Percentiles rank a stretch among this genome's conserved stretches.
Evolutionary conservation across 2,329 filamentous ascomycete species (phyloP).

Genomic region (Volutella citrinella): DNA sequence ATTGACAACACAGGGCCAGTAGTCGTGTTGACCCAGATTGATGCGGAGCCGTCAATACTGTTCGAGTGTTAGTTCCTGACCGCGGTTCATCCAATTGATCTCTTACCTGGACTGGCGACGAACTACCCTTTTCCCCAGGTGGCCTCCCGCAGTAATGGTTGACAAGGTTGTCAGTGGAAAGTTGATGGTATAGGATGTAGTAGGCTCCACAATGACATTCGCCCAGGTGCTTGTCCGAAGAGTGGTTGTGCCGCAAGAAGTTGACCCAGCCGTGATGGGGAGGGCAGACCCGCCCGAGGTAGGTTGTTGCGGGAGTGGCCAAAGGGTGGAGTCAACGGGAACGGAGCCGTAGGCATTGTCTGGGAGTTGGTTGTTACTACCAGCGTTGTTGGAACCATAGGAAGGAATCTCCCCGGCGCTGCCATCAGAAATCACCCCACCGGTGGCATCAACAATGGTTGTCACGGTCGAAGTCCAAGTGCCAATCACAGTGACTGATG

Average conservation of each 20-base stretch:
- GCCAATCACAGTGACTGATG: conserved; percentile 20
- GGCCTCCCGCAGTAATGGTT: conserved; percentile 31
- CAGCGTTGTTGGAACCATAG: conserved; percentile 9
- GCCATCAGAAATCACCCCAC: conserved; percentile 15
- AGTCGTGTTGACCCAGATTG: conserved; percentile 31
- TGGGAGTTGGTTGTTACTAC: conserved; percentile 12
- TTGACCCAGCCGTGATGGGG: neutral
- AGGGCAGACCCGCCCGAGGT: conserved; percentile 12
- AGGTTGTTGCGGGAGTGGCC: conserved; percentile 19
- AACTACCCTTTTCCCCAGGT: conserved; percentile 24
- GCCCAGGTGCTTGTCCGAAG: conserved; percentile 37
- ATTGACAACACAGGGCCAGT: too few relatives aligned
- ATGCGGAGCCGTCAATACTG: conserved; percentile 16
- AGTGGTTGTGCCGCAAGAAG: conserved; percentile 7
- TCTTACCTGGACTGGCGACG: conserved; percentile 30
- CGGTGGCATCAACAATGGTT: conserved; percentile 20
- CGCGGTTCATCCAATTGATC: neutral
- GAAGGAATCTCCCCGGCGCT: conserved; percentile 13
- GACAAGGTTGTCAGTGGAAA: conserved; percentile 37
- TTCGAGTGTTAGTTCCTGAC: conserved; percentile 10
- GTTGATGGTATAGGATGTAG: conserved; percentile 38
- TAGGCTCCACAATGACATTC: conserved; percentile 36
- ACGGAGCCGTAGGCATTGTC: conserved; percentile 23
- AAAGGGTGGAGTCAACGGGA: conserved; percentile 20
- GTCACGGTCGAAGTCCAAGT: conserved; percentile 23